phyloP scores from a whole-genome alignment of 768 basidiomycete genomes.

The Suillus bovinus region DNA sequence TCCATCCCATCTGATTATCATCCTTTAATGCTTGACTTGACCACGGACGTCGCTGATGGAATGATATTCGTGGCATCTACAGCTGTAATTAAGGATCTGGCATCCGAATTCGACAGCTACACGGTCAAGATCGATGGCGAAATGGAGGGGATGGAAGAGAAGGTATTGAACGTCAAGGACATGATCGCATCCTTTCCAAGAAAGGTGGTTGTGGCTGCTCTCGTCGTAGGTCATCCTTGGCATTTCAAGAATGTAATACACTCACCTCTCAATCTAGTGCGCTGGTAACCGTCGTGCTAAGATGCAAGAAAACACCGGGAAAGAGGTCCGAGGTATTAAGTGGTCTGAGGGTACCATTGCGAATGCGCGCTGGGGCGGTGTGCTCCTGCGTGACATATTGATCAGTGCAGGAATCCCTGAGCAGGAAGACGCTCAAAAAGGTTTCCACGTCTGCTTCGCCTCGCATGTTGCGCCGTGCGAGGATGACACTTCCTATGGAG shows the following conservation, averaged over 20 bases:
- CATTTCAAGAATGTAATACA: conserved; percentile 3
- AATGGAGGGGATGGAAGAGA: conserved; percentile 14
- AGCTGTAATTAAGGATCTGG: conserved; percentile 29
- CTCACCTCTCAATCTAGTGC: conserved; percentile 36
- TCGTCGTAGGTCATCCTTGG: conserved; percentile 45
- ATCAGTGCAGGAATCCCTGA: conserved; percentile 40
- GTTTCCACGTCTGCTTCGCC: conserved; percentile 58
- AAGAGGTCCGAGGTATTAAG: conserved; percentile 52
- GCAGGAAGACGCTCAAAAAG: conserved; percentile 18
- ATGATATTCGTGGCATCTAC: conserved; percentile 12
- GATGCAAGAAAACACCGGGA: conserved; percentile 56
- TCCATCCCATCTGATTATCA: conserved; percentile 30
- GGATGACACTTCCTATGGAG: conserved; percentile 63
- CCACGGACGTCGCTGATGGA: background rate
- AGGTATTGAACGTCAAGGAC: conserved; percentile 21
- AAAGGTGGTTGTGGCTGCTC: conserved; percentile 46
- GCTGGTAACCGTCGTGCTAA: conserved; percentile 68
- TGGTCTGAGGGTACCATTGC: conserved; percentile 73
- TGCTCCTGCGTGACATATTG: conserved; percentile 57
- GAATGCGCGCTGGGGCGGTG: conserved; percentile 69
- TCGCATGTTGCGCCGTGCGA: conserved; percentile 62
- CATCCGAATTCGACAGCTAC: conserved; percentile 22
- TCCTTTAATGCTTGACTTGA: background rate
- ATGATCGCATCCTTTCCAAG: conserved; percentile 20
- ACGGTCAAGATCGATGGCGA: conserved; percentile 30